Evolutionary conservation across 164 flowering plant species (phyloP).

Genomic region (Nelumbo lutea): DNA sequence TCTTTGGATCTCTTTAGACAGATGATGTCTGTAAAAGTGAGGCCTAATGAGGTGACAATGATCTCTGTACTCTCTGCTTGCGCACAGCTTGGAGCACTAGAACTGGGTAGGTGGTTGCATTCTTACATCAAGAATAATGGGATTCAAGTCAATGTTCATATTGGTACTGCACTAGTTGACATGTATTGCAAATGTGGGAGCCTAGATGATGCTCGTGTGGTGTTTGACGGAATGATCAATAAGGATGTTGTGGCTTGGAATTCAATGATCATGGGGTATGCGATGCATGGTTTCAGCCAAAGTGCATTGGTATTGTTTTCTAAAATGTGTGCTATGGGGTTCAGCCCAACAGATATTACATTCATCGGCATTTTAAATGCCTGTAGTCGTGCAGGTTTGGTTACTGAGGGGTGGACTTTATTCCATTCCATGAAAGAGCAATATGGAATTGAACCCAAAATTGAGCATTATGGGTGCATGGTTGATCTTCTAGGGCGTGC

Average conservation of each 20-base stretch:
- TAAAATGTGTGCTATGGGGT: background rate
- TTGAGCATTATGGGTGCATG: background rate
- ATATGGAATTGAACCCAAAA: background rate
- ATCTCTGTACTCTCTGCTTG: background rate
- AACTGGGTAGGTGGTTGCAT: background rate
- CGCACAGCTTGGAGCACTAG: background rate
- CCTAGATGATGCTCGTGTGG: background rate
- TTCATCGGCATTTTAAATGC: background rate
- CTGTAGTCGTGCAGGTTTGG: background rate
- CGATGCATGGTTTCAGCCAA: background rate
- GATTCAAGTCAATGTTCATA: background rate
- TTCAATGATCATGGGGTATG: background rate
- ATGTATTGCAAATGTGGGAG: constrained; percentile 2
- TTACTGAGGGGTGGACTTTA: background rate
- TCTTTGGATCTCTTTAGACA: background rate
- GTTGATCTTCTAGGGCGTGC: constrained; percentile 1
- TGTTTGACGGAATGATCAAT: background rate
- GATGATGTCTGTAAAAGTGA: background rate
- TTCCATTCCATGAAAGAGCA: background rate
- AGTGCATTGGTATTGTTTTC: background rate
- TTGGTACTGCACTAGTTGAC: background rate
- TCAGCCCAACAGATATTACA: background rate
- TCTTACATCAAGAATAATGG: background rate
- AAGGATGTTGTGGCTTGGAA: background rate
- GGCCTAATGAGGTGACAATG: background rate